Evolutionary conservation across 2,329 filamentous ascomycete species (phyloP).

Genomic region (Fusarium penzigii): DNA sequence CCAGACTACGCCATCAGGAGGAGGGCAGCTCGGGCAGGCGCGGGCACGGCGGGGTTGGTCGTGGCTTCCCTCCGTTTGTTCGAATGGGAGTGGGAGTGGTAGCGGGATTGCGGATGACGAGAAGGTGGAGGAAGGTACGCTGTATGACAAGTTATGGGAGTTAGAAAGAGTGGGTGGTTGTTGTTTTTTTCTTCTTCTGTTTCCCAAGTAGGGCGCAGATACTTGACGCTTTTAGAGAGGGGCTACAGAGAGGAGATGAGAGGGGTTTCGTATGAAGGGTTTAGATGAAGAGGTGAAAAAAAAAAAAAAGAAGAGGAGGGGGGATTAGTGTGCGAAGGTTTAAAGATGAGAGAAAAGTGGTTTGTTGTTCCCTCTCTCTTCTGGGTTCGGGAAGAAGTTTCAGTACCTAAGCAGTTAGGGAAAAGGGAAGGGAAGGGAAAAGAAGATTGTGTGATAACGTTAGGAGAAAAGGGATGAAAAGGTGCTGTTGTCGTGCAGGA

Average conservation of each 20-base stretch:
- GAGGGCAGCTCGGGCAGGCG: constrained; percentile 41
- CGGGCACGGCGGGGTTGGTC: constrained; percentile 27
- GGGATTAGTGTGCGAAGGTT: constrained; percentile 3
- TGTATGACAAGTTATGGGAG: constrained; percentile 14
- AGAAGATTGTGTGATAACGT: constrained; percentile 1
- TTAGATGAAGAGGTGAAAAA: constrained; percentile 1
- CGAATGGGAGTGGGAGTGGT: constrained; percentile 19
- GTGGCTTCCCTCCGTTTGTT: constrained; percentile 20
- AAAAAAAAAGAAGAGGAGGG: constrained; percentile 2
- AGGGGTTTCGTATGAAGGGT: neutral
- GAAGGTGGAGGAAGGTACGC: constrained; percentile 10
- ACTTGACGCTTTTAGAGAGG: neutral
- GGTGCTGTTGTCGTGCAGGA: neutral
- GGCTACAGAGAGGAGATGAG: constrained; percentile 1
- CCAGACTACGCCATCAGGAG: constrained; percentile 64
- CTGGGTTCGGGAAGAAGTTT: constrained; percentile 14
- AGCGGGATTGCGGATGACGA: constrained; percentile 14
- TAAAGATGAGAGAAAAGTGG: constrained; percentile 11
- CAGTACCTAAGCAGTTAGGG: no score
- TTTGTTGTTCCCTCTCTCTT: neutral
- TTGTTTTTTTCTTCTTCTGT: no score
- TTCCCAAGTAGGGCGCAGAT: neutral
- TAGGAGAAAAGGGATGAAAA: constrained; percentile 7
- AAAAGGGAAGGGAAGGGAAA: constrained; percentile 10
- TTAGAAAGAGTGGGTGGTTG: constrained; percentile 3